Evolutionary conservation across 129 eudicot species (phyloP).

Genomic region (Flaveria linearis): DNA sequence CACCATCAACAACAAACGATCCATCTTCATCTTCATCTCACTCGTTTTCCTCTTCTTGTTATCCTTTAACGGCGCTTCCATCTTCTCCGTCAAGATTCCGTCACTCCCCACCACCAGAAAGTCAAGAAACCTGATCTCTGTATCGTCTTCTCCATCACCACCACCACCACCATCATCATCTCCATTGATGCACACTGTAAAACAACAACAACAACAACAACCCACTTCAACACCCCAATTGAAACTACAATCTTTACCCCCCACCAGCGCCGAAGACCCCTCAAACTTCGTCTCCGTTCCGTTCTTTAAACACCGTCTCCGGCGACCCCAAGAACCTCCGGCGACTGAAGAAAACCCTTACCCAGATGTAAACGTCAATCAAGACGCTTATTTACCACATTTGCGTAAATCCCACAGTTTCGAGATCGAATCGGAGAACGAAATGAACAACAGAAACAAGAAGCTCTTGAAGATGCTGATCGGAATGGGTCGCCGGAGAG

Average conservation of each 20-base stretch:
- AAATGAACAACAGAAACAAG: conserved; percentile 18
- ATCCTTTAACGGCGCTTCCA: conserved; percentile 49
- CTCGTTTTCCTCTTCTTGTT: conserved; percentile 45
- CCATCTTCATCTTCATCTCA: conserved; percentile 47
- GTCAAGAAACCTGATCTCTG: conserved; percentile 49
- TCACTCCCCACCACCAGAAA: conserved; percentile 37
- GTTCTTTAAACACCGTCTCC: too few relatives aligned
- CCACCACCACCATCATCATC: conserved; percentile 11
- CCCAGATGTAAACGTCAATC: conserved; percentile 27
- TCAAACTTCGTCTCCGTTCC: conserved; percentile 37
- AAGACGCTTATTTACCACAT: conserved; percentile 37
- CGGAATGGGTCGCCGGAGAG: conserved; percentile 16
- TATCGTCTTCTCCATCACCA: conserved; percentile 16
- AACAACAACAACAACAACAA: not conserved
- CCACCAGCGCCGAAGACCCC: conserved; percentile 38
- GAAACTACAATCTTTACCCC: conserved; percentile 15
- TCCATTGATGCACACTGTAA: conserved; percentile 24
- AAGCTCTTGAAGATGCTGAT: conserved; percentile 29
- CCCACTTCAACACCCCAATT: conserved; percentile 22
- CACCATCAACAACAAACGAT: conserved; percentile 24
- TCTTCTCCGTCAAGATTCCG: conserved; percentile 51
- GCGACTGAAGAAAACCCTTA: not conserved
- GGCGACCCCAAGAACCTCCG: too few relatives aligned
- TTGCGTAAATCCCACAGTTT: conserved; percentile 42
- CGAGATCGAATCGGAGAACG: conserved; percentile 34